Evolutionary conservation across 805 yeast species (phyloP), one percentile per base, ranked within the genome.

Genomic region (Torulaspora delbrueckii): DNA sequence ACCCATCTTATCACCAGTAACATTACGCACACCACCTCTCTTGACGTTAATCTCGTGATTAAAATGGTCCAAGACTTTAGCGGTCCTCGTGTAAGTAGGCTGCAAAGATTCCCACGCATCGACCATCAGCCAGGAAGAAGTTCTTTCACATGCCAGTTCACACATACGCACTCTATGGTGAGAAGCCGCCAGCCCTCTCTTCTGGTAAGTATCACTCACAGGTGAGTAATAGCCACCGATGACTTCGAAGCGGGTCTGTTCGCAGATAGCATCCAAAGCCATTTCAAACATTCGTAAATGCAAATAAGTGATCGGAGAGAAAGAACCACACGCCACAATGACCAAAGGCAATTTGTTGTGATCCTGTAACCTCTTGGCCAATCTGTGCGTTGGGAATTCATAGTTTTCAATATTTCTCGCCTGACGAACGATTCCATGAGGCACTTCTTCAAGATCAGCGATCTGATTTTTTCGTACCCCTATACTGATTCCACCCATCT

Each of bases 91-190:
- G 65, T 93, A 93, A 37, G 81, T 76, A 1, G 86, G 86, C 67
- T 93, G 99, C 49, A 93, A 72, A 3, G 95, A 84, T 69, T 93
- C 99, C 99, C 99, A 93, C 1, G 98, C 97, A 65, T 93, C 99
- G 24, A 93, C 99, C 99, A 93, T 93, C 32, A 93, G 74, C 99
- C 99, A 93, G 23, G 91, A 82, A 3, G 93, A 82, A 0, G 99
- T 93, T 59, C 99, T 76, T 63, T 93, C 99, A 67, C 99, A 90
- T 0, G 97, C 98, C 60, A 93, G 74, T 65, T 93, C 99, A 68
- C 99, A 89, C 99, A 93, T 93, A 43, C 98, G 75, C 8, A 93
- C 99, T 47, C 99, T 78, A 65, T 93, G 96, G 51, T 74, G 75
- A 0, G 97, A 75, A 0, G 86, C 81, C 0, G 99, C 98, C 43